Percentiles rank a stretch among this genome's conserved stretches.
These are phyloP conservation scores for Chaetomiaceae sp. DNA, from an alignment of 2,329 filamentous ascomycete species.

Conservation along the genomic window DNA sequence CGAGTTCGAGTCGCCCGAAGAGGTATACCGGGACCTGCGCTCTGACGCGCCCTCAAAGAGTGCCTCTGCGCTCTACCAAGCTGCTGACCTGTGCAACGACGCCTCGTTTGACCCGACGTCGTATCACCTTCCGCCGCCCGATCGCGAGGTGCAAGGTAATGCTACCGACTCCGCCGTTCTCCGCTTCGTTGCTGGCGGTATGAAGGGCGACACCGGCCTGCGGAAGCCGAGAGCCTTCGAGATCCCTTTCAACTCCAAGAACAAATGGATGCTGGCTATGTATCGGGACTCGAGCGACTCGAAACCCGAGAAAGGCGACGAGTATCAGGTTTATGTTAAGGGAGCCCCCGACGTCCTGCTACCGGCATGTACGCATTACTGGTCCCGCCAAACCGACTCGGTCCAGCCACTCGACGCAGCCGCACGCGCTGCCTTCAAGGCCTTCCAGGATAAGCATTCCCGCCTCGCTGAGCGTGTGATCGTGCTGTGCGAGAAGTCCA, in stretches of 20 bases:
- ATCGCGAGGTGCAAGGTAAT: conserved; percentile 19
- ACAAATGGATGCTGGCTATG: conserved; percentile 59
- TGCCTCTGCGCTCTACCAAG: conserved; percentile 12
- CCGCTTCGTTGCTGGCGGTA: conserved; percentile 54
- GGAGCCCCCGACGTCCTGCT: conserved; percentile 47
- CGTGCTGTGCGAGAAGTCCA: conserved; percentile 4
- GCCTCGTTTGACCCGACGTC: conserved; percentile 19
- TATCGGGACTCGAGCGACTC: conserved; percentile 33
- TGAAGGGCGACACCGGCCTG: conserved; percentile 35
- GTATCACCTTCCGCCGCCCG: conserved; percentile 11
- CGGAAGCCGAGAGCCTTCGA: conserved; percentile 48
- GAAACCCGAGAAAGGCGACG: neutral
- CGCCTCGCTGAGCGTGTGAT: conserved; percentile 2
- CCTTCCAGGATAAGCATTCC: neutral
- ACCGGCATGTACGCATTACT: neutral
- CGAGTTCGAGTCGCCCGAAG: conserved; percentile 13
- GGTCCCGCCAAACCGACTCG: conserved; percentile 3
- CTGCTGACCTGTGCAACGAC: conserved; percentile 9
- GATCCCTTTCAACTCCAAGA: conserved; percentile 58
- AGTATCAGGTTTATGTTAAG: conserved; percentile 38
- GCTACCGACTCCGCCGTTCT: conserved; percentile 28
- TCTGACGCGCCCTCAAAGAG: conserved; percentile 49
- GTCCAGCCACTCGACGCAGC: neutral
- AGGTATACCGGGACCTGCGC: conserved; percentile 39
- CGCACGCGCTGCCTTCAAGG: conserved; percentile 2